These are phyloP conservation scores for Rhodotorula mucilaginosa DNA, from an alignment of 1,284 basidiomycete genomes.

Conservation along the genomic window DNA sequence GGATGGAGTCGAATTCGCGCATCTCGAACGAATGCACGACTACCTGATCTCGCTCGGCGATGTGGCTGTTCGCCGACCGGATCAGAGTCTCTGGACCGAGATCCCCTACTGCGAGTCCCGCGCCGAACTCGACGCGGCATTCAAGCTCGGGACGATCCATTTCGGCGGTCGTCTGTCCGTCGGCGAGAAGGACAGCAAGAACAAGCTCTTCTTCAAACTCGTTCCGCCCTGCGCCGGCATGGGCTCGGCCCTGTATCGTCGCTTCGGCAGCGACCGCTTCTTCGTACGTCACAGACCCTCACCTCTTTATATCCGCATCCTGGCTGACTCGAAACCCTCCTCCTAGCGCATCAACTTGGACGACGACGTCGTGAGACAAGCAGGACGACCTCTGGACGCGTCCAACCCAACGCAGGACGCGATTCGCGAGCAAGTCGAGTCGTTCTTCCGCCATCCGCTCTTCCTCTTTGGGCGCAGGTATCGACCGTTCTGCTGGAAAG, in stretches of 20 bases:
- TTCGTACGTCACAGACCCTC: slow-evolving; percentile 2
- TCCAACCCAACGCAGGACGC: neutral
- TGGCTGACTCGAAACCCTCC: too few species aligned
- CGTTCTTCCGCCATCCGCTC: slow-evolving; percentile 20
- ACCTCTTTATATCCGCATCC: fast-evolving
- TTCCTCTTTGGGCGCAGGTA: slow-evolving; percentile 35
- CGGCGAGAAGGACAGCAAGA: neutral
- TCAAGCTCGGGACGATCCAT: slow-evolving; percentile 17
- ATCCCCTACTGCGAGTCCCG: slow-evolving; percentile 23
- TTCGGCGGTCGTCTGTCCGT: slow-evolving; percentile 14
- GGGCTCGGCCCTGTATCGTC: slow-evolving; percentile 17
- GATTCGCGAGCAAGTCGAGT: slow-evolving; percentile 3
- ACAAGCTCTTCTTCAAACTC: slow-evolving; percentile 9
- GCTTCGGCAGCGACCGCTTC: slow-evolving; percentile 30
- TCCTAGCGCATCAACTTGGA: slow-evolving; percentile 26
- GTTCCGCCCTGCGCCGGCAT: slow-evolving; percentile 15
- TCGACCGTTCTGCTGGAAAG: slow-evolving; percentile 43
- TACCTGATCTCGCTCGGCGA: slow-evolving; percentile 13
- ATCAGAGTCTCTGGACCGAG: slow-evolving; percentile 17
- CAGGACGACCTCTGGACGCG: slow-evolving; percentile 4
- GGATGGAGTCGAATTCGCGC: neutral
- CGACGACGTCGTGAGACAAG: slow-evolving; percentile 6
- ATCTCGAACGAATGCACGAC: slow-evolving; percentile 8
- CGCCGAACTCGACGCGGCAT: slow-evolving; percentile 28
- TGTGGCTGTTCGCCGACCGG: neutral